A percentile compares a stretch with the other conserved stretches of the same genome.
Conservation (phyloP, 768 basidiomycete genomes). For the Russula foetens region DNA sequence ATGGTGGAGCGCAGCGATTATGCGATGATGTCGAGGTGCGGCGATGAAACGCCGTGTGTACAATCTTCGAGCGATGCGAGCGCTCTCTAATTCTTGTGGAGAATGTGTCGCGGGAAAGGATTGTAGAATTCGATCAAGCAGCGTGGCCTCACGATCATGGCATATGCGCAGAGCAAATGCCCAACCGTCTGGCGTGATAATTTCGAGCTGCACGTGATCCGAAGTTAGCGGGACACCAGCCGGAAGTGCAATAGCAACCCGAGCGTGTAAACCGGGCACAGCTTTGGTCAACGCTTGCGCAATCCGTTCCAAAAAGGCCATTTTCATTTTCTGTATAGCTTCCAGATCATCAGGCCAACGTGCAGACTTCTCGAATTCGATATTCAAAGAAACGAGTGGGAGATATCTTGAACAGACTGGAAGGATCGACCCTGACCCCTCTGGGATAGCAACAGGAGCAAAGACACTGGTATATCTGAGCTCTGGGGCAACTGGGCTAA, state of each 20-base stretch:
- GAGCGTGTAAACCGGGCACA: conserved; percentile 43
- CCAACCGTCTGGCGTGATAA: conserved; percentile 77
- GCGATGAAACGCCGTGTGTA: conserved; percentile 71
- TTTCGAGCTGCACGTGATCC: conserved; percentile 67
- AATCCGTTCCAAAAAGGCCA: conserved; percentile 83
- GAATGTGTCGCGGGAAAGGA: conserved; percentile 30
- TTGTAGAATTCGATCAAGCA: conserved; percentile 63
- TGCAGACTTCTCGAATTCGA: conserved; percentile 89
- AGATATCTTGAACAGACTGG: conserved; percentile 57
- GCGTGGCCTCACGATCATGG: conserved; percentile 76
- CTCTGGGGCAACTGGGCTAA: conserved; percentile 63
- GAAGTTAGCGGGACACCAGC: conserved; percentile 43
- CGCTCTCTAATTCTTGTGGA: conserved; percentile 45
- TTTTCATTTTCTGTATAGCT: conserved; percentile 89
- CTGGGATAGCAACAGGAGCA: conserved; percentile 65
- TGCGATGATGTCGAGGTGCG: conserved; percentile 77
- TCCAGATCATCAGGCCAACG: conserved; percentile 92
- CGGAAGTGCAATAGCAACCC: conserved; percentile 50
- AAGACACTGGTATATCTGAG: conserved; percentile 82
- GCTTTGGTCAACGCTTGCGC: conserved; percentile 53
- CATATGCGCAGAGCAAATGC: conserved; percentile 79
- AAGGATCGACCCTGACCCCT: conserved; percentile 40
- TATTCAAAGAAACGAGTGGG: conserved; percentile 60
- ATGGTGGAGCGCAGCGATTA: conserved; percentile 72
- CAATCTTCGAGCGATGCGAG: conserved; percentile 46